Base-by-base conservation (phyloP, 495 filamentous ascomycete species). In the Xylaria nigripes region DNA sequence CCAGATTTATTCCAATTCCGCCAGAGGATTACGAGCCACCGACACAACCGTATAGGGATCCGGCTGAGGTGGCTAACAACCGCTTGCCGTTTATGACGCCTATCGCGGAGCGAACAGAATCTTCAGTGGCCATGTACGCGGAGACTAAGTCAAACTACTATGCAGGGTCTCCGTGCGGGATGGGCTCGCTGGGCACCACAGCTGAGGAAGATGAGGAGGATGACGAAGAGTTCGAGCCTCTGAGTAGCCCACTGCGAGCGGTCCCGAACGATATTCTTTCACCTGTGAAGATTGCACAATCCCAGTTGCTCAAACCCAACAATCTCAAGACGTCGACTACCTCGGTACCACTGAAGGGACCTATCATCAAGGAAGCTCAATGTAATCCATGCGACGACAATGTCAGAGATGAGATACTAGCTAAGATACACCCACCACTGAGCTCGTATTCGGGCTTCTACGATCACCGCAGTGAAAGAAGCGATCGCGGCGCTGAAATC, bases 41-140 rank as follows among this genome's bases (percentile, higher is more conserved):
- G 9, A 85, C 73, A 27, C 76, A 82, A 7, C 85, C 85, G 30
- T 95, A 86, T 70, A 80, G 90, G 56, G 84, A 94, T 60, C 81
- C 86, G 57, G 76, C 75, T 1, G 79, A 88, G 60, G 75, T 83
- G 48, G 86, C 88, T 56, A 90, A 96, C 57, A 94, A 86, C 65
- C 84, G 90, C 46, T 75, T 96, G 7, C 93, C 91, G 32, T 96
- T 96, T 68, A 98, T 98, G 93, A 98, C 93, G 0, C 93, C 93
- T 12, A 98, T 98, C 55, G 89, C 92, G 6, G 93, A 98, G 66
- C 86, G 86, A 60, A 98, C 93, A 0, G 93, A 98, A 69, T 86
- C 83, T 19, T 93, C 89, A 0, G 65, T 95, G 19, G 84, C 82
- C 22, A 72, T 85, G 23, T 74, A 79, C 44, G 85, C 85, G 1